A percentile compares a stretch with the other conserved stretches of the same genome.
Evolutionary conservation across 345 rosid genomes (phyloP).

Genomic region (Clausena lansium): DNA sequence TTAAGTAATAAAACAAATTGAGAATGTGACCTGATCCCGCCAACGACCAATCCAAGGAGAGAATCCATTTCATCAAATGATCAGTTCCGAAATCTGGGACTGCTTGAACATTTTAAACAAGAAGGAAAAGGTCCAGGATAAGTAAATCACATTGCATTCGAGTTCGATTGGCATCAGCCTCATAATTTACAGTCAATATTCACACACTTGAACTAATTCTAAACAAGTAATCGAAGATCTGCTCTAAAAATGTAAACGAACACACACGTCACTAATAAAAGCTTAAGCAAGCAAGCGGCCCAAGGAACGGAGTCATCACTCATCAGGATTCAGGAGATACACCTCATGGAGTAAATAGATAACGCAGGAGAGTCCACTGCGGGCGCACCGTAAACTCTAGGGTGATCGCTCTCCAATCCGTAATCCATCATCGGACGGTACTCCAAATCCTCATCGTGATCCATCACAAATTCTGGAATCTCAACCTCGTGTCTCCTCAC

Average conservation of each 20-base stretch:
- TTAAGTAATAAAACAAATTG: too few species aligned
- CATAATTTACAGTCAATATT: background rate
- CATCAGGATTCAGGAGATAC: slow-evolving; percentile 69
- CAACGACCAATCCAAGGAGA: background rate
- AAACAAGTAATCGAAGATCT: too few species aligned
- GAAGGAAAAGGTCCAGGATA: too few species aligned
- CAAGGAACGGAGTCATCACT: background rate
- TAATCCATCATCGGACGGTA: slow-evolving; percentile 76
- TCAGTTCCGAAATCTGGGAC: too few species aligned
- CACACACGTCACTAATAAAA: background rate
- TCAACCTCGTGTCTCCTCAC: slow-evolving; percentile 68
- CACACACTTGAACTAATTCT: too few species aligned
- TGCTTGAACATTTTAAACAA: too few species aligned
- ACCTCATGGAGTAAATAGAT: slow-evolving; percentile 58
- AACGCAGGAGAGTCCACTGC: slow-evolving; percentile 46
- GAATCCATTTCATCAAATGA: background rate
- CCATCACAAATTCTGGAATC: slow-evolving; percentile 68
- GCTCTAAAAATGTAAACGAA: background rate
- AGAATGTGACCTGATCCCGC: too few species aligned
- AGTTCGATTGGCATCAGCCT: background rate
- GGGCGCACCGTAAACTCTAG: slow-evolving; percentile 46
- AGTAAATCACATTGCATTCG: too few species aligned
- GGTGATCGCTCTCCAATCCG: slow-evolving; percentile 73
- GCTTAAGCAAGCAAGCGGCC: background rate
- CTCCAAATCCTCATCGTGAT: slow-evolving; percentile 76